Base-by-base conservation (phyloP, 345 rosid species). In the Euphorbia tirucalli region DNA sequence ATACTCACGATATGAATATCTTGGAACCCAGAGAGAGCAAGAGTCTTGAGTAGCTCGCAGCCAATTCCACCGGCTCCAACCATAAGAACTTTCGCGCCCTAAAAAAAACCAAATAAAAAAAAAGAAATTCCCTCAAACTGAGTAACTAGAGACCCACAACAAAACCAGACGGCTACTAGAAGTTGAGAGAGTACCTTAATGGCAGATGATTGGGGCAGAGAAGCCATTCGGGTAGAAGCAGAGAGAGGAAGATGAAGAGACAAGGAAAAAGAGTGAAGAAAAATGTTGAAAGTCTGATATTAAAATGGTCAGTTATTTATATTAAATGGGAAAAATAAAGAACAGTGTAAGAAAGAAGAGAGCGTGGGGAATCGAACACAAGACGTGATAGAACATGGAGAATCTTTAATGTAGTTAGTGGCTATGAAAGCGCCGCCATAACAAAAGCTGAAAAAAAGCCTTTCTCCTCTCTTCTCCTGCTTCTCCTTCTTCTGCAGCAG, bases 51-150 rank as follows among this genome's bases (percentile, higher is more conserved):
- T 56, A 96, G 84, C 90, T 96, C 99, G 74, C 99, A 93, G 46
- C 99, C 99, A 77, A 96, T 93, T 43, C 99, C 97, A 57, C 99
- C 99, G 4, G 99, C 99, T 39, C 99, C 99, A 61, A 96, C 98
- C 98, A 96, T 88, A 31, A 96, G 94, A 76, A 96, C 96, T 86
- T 89, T 96, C 80, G 99, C 94, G 69, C 83, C 89, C 99, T 93
- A 70, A 68, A 68, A 82, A 21, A 69, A 24, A 62, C 44, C 25
- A 43, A 61, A 30, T 32, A 16, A 3, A 39, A 66, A 9, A 24
- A 66, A 24, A 19, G 14, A 41, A 67, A 24, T 48, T n/a, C 57
- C 41, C 24, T 1, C 7, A 59, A 22, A 76, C n/a, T 67, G 22
- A 31, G 52, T 55, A 32, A 32, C 66, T 22, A 46, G 65, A 44